Base-by-base conservation (phyloP, 2,329 filamentous ascomycete genomes). In the Fusarium tupiense region DNA sequence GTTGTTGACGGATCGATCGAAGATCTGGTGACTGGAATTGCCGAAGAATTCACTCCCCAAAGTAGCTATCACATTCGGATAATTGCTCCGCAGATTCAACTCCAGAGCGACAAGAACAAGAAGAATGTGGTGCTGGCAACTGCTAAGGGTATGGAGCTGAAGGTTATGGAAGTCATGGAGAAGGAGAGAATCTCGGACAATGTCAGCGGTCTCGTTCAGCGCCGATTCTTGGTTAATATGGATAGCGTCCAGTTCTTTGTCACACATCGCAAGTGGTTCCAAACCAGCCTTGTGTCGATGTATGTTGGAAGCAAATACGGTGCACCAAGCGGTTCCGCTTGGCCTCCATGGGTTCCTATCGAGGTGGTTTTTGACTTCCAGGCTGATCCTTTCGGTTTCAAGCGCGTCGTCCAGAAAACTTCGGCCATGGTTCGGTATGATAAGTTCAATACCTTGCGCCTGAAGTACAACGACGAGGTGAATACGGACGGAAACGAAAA, bases 231-330 rank as follows among this genome's bases (percentile, higher is more conserved):
- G 35, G 91, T 98, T 72, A 94, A 95, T 75, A 98, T 98, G 93
- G 96, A 99, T 83, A 97, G 96, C 80, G 93, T 97, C 35, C 96
- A 99, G 81, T 98, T 99, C 84, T 99, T 99, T 77, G 95, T 99
- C 57, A 96, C 96, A 2, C 96, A 96, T 71, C 93, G 96, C 78
- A 97, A 97, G 84, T 96, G 92, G 81, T 96, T 99, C 82, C 89
- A 90, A 19, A 93, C 92, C 16, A 93, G 94, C 71, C 90, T 97
- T 73, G 88, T 98, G 61, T 95, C 96, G 61, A 93, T 98, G 87
- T 98, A 99, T 81, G 95, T 96, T 29, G 96, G 95, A 61, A 98
- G 96, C 82, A 92, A 91, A 68, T 99, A 99, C 79, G 97, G 97
- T 43, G 92, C 95, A 37, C 91, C 94, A 46, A 88, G 90, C 41